Base-by-base conservation (phyloP, 441 rosid genomes). In the Geranium incanum region DNA sequence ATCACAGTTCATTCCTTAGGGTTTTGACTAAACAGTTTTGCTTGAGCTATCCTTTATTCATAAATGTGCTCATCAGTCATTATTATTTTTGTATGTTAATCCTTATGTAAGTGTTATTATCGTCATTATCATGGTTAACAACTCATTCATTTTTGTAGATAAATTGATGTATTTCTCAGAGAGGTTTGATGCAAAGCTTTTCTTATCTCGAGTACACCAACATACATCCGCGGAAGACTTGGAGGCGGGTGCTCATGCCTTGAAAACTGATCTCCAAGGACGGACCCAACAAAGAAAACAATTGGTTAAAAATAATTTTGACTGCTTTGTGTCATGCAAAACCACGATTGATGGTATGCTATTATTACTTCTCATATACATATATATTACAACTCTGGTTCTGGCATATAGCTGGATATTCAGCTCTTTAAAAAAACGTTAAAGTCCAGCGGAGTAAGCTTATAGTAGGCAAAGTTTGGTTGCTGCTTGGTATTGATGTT, bases 261-360 rank as follows among this genome's bases (percentile, higher is more conserved):
- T 95, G 45, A 95, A 92, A 86, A 89, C 93, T 77, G 97, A 95
- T 84, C 89, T 95, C 60, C 84, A 86, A 81, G 99, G 99, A 64
- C 88, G 97, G 77, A 89, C 94, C 74, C 89, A 86, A 71, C 97
- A 95, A 77, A 87, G 94, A 77, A 95, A 95, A 81, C 97, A 95
- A 75, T 81, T 95, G 84, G 99, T 95, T 64, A 95, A 92, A 81
- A 93, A 95, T 81, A 95, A 95, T 75, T 95, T 95, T 77, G 99
- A 95, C 79, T 95, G 99, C 82, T 95, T 95, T 83, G 99, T 95
- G 83, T 95, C 98, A 15, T 95, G 99, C 86, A 95, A 95, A 85
- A 95, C 97, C 41, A 95, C 97, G 45, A 95, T 95, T 83, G 99
- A 95, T 83, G 99, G 97, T 94, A 89, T 62, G 83, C 67, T 65